Percentiles rank a stretch among this genome's conserved stretches.
Evolutionary conservation across 208 protist genomes (phyloP).

Genomic region (Leishmania gerbilli): DNA sequence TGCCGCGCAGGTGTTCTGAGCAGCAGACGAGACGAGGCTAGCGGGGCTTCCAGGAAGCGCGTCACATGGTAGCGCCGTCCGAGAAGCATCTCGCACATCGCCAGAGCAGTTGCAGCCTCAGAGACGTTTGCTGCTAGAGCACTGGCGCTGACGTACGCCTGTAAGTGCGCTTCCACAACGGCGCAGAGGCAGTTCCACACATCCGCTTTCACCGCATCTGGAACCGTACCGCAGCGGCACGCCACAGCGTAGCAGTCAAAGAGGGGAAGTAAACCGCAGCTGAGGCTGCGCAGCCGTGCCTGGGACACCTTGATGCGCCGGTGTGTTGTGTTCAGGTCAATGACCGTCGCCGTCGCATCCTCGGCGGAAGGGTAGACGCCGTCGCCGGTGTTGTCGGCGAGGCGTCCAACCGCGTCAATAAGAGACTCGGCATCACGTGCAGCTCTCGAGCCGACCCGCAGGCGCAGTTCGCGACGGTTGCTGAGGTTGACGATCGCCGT

Average conservation of each 20-base stretch:
- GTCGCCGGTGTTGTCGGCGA: neutral
- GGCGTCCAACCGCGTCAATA: neutral
- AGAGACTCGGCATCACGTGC: conserved; percentile 4
- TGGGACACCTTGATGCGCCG: neutral
- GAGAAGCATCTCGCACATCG: conserved; percentile 6
- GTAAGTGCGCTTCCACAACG: conserved; percentile 19
- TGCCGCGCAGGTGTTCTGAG: neutral
- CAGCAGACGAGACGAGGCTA: neutral
- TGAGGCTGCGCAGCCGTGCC: neutral
- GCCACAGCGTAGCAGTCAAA: conserved; percentile 32
- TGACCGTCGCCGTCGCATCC: neutral
- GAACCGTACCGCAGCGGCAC: conserved; percentile 3
- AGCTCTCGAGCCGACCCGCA: neutral
- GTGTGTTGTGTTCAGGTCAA: conserved; percentile 14
- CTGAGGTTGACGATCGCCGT: conserved; percentile 2
- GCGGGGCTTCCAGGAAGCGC: neutral
- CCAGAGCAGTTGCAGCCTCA: conserved; percentile 14
- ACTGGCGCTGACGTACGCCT: conserved; percentile 9
- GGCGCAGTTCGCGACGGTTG: conserved; percentile 5
- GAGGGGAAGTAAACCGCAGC: conserved; percentile 5
- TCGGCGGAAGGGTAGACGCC: neutral
- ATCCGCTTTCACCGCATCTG: conserved; percentile 17
- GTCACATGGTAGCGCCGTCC: conserved; percentile 9
- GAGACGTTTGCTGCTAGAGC: conserved; percentile 1
- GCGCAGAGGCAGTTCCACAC: conserved; percentile 32